phyloP scores from a whole-genome alignment of 192 early-diverging fungal genomes.

The Chytriomyces confervae region DNA sequence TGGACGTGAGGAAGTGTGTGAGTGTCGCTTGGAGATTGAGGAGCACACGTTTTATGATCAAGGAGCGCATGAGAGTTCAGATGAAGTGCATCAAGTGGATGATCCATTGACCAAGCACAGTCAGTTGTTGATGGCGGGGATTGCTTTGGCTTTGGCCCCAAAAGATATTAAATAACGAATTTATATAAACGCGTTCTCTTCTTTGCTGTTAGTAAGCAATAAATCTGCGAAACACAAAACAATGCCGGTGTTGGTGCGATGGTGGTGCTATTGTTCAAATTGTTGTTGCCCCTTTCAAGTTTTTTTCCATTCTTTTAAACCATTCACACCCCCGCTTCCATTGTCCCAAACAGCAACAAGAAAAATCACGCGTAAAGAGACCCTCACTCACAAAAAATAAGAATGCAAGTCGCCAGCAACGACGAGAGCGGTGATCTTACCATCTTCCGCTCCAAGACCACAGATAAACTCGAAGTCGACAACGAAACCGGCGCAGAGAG shows the following conservation, averaged over 20 bases:
- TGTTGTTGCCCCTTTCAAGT: too few species aligned
- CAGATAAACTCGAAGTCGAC: conserved; percentile 20
- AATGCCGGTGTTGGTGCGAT: not conserved
- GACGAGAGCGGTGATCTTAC: conserved; percentile 14
- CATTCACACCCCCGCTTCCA: not conserved
- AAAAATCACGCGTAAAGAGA: not conserved
- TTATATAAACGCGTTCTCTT: not conserved
- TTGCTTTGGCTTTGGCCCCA: conserved; percentile 11
- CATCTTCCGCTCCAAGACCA: conserved; percentile 26
- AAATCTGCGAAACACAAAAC: not conserved
- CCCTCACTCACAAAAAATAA: not conserved
- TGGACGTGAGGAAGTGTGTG: not conserved
- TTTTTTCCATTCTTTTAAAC: too few species aligned
- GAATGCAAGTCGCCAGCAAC: conserved; percentile 9
- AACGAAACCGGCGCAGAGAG: conserved; percentile 3
- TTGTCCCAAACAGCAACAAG: not conserved
- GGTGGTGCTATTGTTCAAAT: too few species aligned
- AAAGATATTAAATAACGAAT: not conserved
- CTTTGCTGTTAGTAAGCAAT: not conserved
- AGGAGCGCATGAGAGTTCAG: not conserved
- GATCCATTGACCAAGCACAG: conserved; percentile 1
- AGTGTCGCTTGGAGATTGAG: conserved; percentile 20
- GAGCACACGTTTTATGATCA: not conserved
- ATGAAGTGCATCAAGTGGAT: not conserved
- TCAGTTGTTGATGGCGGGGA: conserved; percentile 27